A percentile compares a stretch with the other conserved stretches of the same genome.
Evolutionary conservation across 768 basidiomycete genomes (phyloP).

Genomic region (Hericium alpestre): DNA sequence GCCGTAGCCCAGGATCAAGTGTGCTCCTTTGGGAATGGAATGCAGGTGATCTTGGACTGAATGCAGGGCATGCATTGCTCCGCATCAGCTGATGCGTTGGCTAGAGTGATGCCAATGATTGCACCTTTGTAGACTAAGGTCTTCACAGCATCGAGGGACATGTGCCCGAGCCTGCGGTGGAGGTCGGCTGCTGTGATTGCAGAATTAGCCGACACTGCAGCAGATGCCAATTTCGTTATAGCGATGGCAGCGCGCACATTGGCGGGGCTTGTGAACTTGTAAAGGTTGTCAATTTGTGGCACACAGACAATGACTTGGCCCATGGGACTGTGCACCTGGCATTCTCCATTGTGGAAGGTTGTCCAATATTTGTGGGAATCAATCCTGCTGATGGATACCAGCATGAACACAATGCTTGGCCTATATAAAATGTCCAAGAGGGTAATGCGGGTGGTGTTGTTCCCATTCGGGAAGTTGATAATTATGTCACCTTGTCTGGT

Average conservation of each 20-base stretch:
- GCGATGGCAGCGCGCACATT: too few species aligned
- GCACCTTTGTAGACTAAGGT: slow-evolving; percentile 1
- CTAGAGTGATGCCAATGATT: not conserved
- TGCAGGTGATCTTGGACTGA: not conserved
- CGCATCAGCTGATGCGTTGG: not conserved
- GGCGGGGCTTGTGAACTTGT: too few species aligned
- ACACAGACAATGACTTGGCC: too few species aligned
- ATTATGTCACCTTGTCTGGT: not conserved
- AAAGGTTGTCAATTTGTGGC: too few species aligned
- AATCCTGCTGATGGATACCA: not conserved
- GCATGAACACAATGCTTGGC: not conserved
- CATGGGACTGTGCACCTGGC: too few species aligned
- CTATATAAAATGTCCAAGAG: not conserved
- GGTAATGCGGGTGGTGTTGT: not conserved
- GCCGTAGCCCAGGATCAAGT: not conserved
- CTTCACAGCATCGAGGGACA: too few species aligned
- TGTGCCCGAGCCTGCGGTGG: not conserved
- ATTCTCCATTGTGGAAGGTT: not conserved
- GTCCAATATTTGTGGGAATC: not conserved
- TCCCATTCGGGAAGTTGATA: not conserved
- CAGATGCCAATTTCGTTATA: too few species aligned
- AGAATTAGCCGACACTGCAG: too few species aligned
- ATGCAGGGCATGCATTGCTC: not conserved
- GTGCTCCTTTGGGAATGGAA: not conserved
- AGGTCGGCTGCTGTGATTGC: too few species aligned